A percentile compares a stretch with the other conserved stretches of the same genome.
Conservation (phyloP, 192 early-diverging fungal genomes). For the Coemansia sp. region DNA sequence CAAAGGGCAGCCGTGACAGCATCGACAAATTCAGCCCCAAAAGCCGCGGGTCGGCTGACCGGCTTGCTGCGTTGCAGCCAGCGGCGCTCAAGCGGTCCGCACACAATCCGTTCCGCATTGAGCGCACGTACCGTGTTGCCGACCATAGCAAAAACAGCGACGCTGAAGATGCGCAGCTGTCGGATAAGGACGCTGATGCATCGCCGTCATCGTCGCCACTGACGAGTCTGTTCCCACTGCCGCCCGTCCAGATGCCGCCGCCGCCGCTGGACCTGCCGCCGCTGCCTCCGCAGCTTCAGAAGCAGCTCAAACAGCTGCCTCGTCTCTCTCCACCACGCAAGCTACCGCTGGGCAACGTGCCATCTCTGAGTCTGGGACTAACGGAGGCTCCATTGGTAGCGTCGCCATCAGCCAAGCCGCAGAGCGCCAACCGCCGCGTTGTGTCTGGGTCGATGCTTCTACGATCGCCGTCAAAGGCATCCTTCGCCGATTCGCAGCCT, state of each 20-base stretch:
- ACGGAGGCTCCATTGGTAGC: constrained; percentile 23
- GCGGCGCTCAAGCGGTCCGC: constrained; percentile 19
- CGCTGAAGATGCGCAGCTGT: constrained; percentile 14
- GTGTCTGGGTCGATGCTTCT: constrained; percentile 54
- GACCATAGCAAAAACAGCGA: constrained; percentile 46
- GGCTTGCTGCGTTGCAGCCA: constrained; percentile 31
- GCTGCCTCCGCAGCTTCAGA: constrained; percentile 42
- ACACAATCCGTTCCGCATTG: constrained; percentile 41
- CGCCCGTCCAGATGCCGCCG: constrained; percentile 46
- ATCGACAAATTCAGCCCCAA: constrained; percentile 46
- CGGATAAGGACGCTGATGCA: constrained; percentile 22
- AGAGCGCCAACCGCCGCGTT: constrained; percentile 48
- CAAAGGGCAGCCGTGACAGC: constrained; percentile 41
- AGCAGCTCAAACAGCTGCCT: constrained; percentile 51
- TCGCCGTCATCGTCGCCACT: constrained; percentile 45
- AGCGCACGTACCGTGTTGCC: constrained; percentile 44
- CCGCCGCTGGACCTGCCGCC: constrained; percentile 49
- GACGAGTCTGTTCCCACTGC: constrained; percentile 34
- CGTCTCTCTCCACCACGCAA: constrained; percentile 55
- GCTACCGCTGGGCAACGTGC: constrained; percentile 39
- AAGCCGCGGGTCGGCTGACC: constrained; percentile 37
- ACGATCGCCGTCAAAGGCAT: constrained; percentile 52
- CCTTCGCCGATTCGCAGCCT: constrained; percentile 46
- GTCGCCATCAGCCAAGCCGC: constrained; percentile 37
- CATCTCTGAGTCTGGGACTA: constrained; percentile 40